A percentile compares a stretch with the other conserved stretches of the same genome.
phyloP scores from a whole-genome alignment of 1,284 basidiomycete species.

The Taiwanofungus camphoratus region DNA sequence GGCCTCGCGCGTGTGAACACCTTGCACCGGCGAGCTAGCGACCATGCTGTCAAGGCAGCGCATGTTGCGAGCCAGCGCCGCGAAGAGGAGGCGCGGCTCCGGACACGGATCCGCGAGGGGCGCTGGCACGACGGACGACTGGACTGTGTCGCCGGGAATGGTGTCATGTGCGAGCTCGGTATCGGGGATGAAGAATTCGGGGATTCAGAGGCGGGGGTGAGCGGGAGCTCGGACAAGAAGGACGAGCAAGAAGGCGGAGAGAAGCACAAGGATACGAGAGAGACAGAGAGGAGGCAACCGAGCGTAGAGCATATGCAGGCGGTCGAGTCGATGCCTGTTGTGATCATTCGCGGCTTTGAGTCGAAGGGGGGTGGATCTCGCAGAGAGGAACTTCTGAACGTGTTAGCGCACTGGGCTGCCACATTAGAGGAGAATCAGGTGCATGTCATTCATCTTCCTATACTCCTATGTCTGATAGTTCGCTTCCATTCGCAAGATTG shows the following conservation, averaged over 20 bases:
- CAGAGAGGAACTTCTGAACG: slow-evolving; percentile 69
- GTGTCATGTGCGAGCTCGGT: slow-evolving; percentile 79
- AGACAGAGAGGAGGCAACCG: slow-evolving; percentile 26
- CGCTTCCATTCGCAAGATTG: slow-evolving; percentile 49
- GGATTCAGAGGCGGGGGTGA: slow-evolving; percentile 31
- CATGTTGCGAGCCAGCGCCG: slow-evolving; percentile 26
- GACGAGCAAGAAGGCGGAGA: slow-evolving; percentile 10
- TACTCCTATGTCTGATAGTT: background rate
- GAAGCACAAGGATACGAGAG: slow-evolving; percentile 18
- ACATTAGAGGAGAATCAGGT: slow-evolving; percentile 73
- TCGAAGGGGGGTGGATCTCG: slow-evolving; percentile 53
- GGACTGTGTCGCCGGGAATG: slow-evolving; percentile 78
- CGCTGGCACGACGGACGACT: slow-evolving; percentile 79
- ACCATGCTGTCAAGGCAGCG: slow-evolving; percentile 33
- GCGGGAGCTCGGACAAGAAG: slow-evolving; percentile 4
- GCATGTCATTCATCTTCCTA: background rate
- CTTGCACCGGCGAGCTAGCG: slow-evolving; percentile 41
- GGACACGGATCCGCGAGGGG: slow-evolving; percentile 49
- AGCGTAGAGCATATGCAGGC: slow-evolving; percentile 40
- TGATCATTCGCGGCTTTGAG: slow-evolving; percentile 78
- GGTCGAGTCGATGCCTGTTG: slow-evolving; percentile 72
- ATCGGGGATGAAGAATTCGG: slow-evolving; percentile 61
- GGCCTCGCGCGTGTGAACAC: slow-evolving; percentile 66
- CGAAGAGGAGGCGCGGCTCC: slow-evolving; percentile 32
- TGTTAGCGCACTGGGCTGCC: slow-evolving; percentile 84